Evolutionary conservation across 2,329 filamentous ascomycete species (phyloP).

Genomic region (Colletotrichum tabaci): DNA sequence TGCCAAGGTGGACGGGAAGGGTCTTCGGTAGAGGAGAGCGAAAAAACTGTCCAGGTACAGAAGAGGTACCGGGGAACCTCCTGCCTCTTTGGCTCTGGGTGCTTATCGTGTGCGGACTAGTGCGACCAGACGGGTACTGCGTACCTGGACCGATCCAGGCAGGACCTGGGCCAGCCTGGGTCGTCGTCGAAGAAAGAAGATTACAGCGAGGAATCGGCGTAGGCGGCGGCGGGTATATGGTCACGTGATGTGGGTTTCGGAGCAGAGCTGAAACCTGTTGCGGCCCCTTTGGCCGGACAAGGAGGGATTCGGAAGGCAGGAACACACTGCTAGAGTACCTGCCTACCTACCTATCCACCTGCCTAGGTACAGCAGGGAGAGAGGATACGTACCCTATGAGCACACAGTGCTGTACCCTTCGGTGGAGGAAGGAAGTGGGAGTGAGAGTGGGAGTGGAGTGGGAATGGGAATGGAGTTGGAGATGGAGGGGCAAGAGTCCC

Average conservation of each 20-base stretch:
- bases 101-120: slow-evolving; percentile 15
- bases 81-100: slow-evolving; percentile 3
- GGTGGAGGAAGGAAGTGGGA: background rate
- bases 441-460: background rate
- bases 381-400: background rate
- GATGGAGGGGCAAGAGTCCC: slow-evolving; percentile 17
- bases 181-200: background rate
- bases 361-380: no score
- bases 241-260: slow-evolving; percentile 41
- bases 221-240: background rate
- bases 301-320: slow-evolving; percentile 13
- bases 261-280: slow-evolving; percentile 41
- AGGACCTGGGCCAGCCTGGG: background rate
- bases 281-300: slow-evolving; percentile 36
- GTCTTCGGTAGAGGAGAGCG: background rate
- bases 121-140: background rate
- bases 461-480: slow-evolving; percentile 4
- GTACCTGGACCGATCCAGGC: background rate
- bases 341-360: no score
- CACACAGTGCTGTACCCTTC: background rate
- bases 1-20: slow-evolving; percentile 13
- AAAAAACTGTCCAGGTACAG: background rate
- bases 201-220: slow-evolving; percentile 5
- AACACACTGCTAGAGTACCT: background rate
- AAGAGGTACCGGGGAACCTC: slow-evolving; percentile 14